phyloP scores from a whole-genome alignment of 179 eudicot genomes.

The Nepenthes alata region DNA sequence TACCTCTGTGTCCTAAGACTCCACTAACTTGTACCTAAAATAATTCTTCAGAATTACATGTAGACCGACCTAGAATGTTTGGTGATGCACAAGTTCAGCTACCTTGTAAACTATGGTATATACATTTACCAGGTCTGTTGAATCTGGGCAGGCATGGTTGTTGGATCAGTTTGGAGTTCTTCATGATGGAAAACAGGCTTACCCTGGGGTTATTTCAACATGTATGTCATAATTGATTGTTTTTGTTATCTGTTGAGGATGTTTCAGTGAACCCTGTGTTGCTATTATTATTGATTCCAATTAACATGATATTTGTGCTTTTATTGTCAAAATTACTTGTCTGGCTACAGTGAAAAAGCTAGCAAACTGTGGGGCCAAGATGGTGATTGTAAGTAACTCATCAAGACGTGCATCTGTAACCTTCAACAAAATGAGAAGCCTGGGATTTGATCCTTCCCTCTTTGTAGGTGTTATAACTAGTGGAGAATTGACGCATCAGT shows the following conservation, averaged over 20 bases:
- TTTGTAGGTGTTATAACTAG: constrained; percentile 78
- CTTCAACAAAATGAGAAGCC: constrained; percentile 55
- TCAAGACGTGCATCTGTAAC: constrained; percentile 85
- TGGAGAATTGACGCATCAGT: constrained; percentile 79
- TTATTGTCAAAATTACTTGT: constrained; percentile 2
- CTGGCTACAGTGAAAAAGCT: constrained; percentile 58
- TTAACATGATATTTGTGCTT: neutral
- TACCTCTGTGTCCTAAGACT: no score
- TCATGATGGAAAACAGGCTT: constrained; percentile 90
- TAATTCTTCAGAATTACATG: neutral
- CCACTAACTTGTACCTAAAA: no score
- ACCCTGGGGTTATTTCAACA: constrained; percentile 80
- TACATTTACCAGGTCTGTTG: neutral
- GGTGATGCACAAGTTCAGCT: neutral
- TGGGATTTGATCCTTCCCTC: constrained; percentile 83
- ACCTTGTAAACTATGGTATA: neutral
- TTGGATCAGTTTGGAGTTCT: constrained; percentile 96
- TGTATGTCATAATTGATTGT: constrained; percentile 40
- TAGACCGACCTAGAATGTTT: neutral
- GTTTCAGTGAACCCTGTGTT: neutral
- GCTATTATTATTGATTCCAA: constrained; percentile 3
- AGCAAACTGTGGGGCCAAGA: constrained; percentile 69
- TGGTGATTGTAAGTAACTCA: constrained; percentile 86
- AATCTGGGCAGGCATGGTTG: constrained; percentile 67
- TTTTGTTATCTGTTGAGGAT: neutral